Base-by-base conservation (phyloP, 208 protist species). In the Trypanosoma conorhini region DNA sequence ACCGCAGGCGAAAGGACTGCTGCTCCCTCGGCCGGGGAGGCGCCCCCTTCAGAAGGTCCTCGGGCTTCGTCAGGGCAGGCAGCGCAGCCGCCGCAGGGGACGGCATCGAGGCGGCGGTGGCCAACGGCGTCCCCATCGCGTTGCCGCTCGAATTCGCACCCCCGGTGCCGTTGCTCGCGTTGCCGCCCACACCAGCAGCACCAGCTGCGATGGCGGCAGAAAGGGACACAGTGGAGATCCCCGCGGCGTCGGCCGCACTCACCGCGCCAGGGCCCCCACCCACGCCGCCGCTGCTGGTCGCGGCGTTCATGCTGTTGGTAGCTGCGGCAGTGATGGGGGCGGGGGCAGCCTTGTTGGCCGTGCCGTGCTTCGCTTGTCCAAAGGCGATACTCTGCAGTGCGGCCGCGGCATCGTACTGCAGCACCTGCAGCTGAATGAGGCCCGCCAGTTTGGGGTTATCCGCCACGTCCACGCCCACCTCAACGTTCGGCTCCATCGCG, bases 391-490 rank as follows among this genome's bases (percentile, higher is more conserved):
- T 66, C 58, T 77, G 59, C 19, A 82, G 67, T 2, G 71, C 56
- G 10, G 83, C 76, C 17, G 90, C 88, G 21, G 85, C 86, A 52
- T 93, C 90, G 76, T 95, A 92, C 62, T 89, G 82, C 26, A 93
- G 76, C 26, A 88, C 60, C 58, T 89, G 87, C 19, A 95, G 74
- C 67, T 91, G 77, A 52, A 95, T 73, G n/a, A 92, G 48, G 17
- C 86, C 84, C 30, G 88, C 79, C 24, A 93, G 74, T 75, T 90
- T 77, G 21, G 82, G 79, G 60, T 88, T 93, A 38, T 79, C 69
- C 50, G 82, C 75, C 13, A 91, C 66, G 28, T 58, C 61, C 51
- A 91, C 30, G 22, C 74, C 76, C 50, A 92, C 70, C 66, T 82
- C 78, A 5, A 91, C 76, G 48, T 70, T 86, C 55, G 78, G 77